Base-by-base conservation (phyloP, 2,329 filamentous ascomycete genomes). In the Fusarium gaditjirri region DNA sequence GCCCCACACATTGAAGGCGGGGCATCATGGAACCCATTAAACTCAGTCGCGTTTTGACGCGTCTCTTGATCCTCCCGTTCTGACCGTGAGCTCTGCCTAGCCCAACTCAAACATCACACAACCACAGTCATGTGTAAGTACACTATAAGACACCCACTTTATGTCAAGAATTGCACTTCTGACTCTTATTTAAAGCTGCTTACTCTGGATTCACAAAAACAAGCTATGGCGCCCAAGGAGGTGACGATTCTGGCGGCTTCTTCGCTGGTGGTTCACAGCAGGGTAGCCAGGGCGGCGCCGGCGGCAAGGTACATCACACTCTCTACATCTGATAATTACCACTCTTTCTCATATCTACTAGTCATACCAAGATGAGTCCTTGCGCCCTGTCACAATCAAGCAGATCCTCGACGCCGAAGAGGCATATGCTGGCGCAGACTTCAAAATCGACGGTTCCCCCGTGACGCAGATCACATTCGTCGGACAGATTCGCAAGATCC, bases 341-440 rank as follows among this genome's bases (percentile, higher is more conserved):
- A 54, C 27, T 36, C 19, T 23, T 29, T 38, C 74, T 77, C 27
- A 76, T 52, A 6, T 25, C 1, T 17, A 29, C 12, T 66, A 90
- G 87, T 84, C 85, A 67, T 92, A 92, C 80, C 87, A 88, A 75
- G 93, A 97, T 82, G 94, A 98, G 77, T 95, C 94, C 25, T 88
- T 99, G 57, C 93, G 96, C 47, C 95, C 96, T 2, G 93, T 98
- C 50, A 99, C 96, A 16, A 94, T 98, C 83, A 98, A 98, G 83
- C 96, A 99, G 83, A 89, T 98, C 64, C 86, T 95, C 78, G 94
- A 97, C 71, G 93, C 94, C 72, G 88, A 92, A 71, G 92, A 94
- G 82, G 89, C 91, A 42, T 92, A 93, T 80, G 90, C 91, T 5
- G 86, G 86, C 65, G 90, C 91, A 61, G 91, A 94, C 39, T 96